Base-by-base conservation (phyloP, 305 asterid genomes). In the Vinca major region DNA sequence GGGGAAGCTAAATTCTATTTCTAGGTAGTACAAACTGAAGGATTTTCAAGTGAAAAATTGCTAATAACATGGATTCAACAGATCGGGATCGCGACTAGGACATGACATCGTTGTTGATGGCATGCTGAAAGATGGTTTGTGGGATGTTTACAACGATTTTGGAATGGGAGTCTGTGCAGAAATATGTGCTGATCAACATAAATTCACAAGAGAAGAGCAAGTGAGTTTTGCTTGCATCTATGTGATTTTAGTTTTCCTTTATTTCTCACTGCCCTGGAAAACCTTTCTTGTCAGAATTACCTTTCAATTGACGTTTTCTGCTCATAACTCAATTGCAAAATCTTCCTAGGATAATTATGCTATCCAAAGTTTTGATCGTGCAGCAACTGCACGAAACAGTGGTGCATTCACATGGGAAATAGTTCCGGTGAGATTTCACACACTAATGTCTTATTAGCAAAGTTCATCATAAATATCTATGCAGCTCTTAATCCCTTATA, bases 131-230 rank as follows among this genome's bases (percentile, higher is more conserved):
- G 97, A 93, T 78, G 99, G 99, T 62, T 89, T 93, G 68, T 93
- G 99, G 99, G 99, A 93, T 74, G 96, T 86, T 45, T 93, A 93
- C 83, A 91, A 91, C 77, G 96, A 91, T 77, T 80, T 87, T 44
- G 96, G 94, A 63, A 93, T 93, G 99, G 99, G 99, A 20, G 88
- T 86, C 56, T 93, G 99, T 84, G 97, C 83, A 36, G 99, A 93
- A 76, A 36, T 91, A 54, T 93, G 99, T 77, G 96, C 97, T 72
- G 95, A 85, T 68, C 85, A 79, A 66, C 72, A 85, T 73, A 86
- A 78, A 55, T 83, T 93, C 55, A 73, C 95, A 54, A 87, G 96
- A 81, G 92, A 87, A 75, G 80, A 91, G 65, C 97, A 93, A 89
- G 99, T 85, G 58, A 60, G 54, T 45, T 66, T 69, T 44, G 63